phyloP scores from a whole-genome alignment of 805 yeast genomes.

The Suhomyces canberraensis region DNA sequence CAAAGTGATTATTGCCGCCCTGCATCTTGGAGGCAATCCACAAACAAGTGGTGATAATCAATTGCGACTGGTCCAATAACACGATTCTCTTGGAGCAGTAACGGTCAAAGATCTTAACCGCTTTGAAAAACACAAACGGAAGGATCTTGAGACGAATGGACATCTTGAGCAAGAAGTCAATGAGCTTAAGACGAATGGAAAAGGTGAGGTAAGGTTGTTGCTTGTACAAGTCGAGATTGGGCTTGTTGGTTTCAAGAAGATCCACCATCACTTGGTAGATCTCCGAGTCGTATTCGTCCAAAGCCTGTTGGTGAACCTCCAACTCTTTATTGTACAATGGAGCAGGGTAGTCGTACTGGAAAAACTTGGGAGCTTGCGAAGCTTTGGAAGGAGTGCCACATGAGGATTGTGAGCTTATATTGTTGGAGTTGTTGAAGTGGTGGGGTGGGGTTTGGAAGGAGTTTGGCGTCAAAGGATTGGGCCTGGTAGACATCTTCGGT shows the following conservation, averaged over 20 bases:
- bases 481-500: conserved; percentile 4
- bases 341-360: conserved; percentile 50
- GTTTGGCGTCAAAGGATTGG: conserved; percentile 6
- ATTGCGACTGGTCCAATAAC: conserved; percentile 79
- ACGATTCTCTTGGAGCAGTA: conserved; percentile 88
- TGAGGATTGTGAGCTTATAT: conserved; percentile 1
- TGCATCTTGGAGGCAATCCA: conserved; percentile 91
- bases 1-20: conserved; percentile 70
- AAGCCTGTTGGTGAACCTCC: conserved; percentile 39
- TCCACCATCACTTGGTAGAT: conserved; percentile 38
- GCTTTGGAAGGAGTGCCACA: conserved; percentile 1
- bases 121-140: conserved; percentile 64
- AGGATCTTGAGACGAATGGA: conserved; percentile 60
- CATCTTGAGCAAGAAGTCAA: conserved; percentile 78
- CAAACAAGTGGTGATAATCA: conserved; percentile 85
- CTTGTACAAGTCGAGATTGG: conserved; percentile 57
- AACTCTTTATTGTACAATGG: conserved; percentile 50
- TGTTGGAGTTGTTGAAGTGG: conserved; percentile 1
- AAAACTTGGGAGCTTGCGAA: conserved; percentile 12
- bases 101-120: conserved; percentile 78
- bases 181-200: conserved; percentile 65
- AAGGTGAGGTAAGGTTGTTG: conserved; percentile 87
- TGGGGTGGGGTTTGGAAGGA: conserved; percentile 5
- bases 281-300: conserved; percentile 54
- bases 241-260: conserved; percentile 36